These are phyloP conservation scores for Colletotrichum sidae DNA, from an alignment of 2,329 filamentous ascomycete genomes.

Conservation along the genomic window DNA sequence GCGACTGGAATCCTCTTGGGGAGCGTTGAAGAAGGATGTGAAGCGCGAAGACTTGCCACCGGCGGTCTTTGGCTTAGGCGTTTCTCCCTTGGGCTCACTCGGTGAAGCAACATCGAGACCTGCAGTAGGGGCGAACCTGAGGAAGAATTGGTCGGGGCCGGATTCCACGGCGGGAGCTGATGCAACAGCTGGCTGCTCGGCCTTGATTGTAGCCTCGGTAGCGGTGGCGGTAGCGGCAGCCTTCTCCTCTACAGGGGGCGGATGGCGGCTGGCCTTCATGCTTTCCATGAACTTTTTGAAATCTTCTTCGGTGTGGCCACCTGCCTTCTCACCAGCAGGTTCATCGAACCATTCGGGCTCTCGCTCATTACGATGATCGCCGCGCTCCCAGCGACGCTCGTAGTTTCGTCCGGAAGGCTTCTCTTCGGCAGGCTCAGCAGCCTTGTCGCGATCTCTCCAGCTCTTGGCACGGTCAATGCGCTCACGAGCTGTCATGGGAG, in stretches of 20 bases:
- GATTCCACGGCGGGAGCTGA: constrained; percentile 73
- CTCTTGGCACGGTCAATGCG: constrained; percentile 70
- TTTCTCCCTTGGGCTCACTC: constrained; percentile 56
- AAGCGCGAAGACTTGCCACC: constrained; percentile 82
- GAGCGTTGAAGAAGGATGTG: constrained; percentile 80
- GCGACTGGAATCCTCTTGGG: constrained; percentile 62
- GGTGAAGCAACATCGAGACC: constrained; percentile 63
- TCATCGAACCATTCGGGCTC: constrained; percentile 94
- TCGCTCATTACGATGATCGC: constrained; percentile 73
- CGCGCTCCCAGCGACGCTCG: constrained; percentile 67
- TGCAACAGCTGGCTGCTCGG: constrained; percentile 66
- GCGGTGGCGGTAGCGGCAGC: constrained; percentile 45
- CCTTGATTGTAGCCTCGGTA: constrained; percentile 53
- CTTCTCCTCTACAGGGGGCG: constrained; percentile 50
- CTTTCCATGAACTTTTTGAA: constrained; percentile 95
- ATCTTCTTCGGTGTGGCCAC: constrained; percentile 86
- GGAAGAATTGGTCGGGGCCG: constrained; percentile 83
- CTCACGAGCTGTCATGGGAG: constrained; percentile 57
- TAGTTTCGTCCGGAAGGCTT: constrained; percentile 63
- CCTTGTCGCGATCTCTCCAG: constrained; percentile 67
- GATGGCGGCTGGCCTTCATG: constrained; percentile 78
- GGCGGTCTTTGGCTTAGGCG: constrained; percentile 62
- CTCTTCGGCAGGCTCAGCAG: constrained; percentile 58
- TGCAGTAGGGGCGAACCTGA: constrained; percentile 59
- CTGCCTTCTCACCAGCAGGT: constrained; percentile 74